A percentile compares a stretch with the other conserved stretches of the same genome.
Conservation (phyloP, 106 monocot species). For the Acorus gramineus region DNA sequence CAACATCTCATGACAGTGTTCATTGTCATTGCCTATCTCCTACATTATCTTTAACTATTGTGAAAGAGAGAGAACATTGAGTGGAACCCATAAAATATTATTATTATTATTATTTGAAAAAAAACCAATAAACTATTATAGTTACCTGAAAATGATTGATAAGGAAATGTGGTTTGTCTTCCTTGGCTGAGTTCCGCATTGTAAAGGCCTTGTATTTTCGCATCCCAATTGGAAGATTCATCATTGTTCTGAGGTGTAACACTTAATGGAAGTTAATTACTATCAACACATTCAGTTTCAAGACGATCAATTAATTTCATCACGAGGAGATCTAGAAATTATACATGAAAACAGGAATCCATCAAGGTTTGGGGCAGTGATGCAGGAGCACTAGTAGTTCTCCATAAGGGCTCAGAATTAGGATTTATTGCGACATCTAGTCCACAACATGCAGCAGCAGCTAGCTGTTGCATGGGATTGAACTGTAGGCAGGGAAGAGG, state of each 20-base stretch:
- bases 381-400: conserved; percentile 3
- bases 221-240: conserved; percentile 10
- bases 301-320: background rate
- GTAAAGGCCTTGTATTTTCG: conserved; percentile 9
- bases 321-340: conserved; percentile 11
- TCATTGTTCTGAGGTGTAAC: too few species aligned
- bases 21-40: too few species aligned
- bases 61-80: too few species aligned
- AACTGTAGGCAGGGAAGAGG: conserved; percentile 15
- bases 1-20: too few species aligned
- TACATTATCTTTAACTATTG: too few species aligned
- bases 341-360: conserved; percentile 24
- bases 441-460: background rate
- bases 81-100: too few species aligned
- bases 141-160: conserved; percentile 23
- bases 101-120: too few species aligned
- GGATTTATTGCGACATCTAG: too few species aligned
- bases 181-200: conserved; percentile 21
- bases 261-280: too few species aligned
- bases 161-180: conserved; percentile 11
- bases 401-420: conserved; percentile 5
- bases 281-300: too few species aligned
- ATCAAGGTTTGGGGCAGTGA: conserved; percentile 5
- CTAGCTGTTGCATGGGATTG: conserved; percentile 13
- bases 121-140: too few species aligned